A percentile compares a stretch with the other conserved stretches of the same genome.
Conservation (phyloP, 2,329 filamentous ascomycete species). For the Sarocladiaceae sp. region DNA sequence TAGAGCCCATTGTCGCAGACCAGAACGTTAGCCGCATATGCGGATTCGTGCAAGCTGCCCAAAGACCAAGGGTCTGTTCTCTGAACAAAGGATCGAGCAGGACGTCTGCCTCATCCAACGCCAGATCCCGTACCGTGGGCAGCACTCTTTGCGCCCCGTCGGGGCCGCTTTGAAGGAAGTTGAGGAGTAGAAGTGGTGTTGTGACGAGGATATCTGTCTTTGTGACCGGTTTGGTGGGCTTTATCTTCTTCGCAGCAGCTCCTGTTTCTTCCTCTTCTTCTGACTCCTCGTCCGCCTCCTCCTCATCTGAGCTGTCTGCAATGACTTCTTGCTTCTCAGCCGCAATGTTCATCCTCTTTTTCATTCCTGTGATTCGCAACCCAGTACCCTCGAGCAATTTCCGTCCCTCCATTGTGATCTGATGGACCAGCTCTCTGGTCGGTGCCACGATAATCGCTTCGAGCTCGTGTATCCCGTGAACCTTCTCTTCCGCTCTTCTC, state of each 20-base stretch:
- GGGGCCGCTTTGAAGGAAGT: slow-evolving; percentile 55
- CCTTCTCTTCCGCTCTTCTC: slow-evolving; percentile 42
- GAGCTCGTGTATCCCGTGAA: slow-evolving; percentile 41
- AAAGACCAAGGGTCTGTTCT: slow-evolving; percentile 81
- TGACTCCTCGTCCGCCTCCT: slow-evolving; percentile 30
- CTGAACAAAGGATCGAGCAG: slow-evolving; percentile 87
- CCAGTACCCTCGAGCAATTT: slow-evolving; percentile 76
- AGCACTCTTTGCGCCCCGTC: slow-evolving; percentile 46
- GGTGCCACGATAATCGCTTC: slow-evolving; percentile 71
- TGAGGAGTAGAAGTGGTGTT: slow-evolving; percentile 61
- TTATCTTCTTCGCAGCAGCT: slow-evolving; percentile 16
- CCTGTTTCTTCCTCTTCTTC: slow-evolving; percentile 27
- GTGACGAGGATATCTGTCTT: slow-evolving; percentile 37
- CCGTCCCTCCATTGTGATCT: slow-evolving; percentile 80
- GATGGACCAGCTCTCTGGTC: slow-evolving; percentile 72
- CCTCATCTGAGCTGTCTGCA: slow-evolving; percentile 24
- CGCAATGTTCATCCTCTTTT: slow-evolving; percentile 73
- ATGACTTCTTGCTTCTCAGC: slow-evolving; percentile 36
- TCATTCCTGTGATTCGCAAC: slow-evolving; percentile 75
- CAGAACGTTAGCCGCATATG: slow-evolving; percentile 76
- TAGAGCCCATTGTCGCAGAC: slow-evolving; percentile 97
- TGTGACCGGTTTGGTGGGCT: slow-evolving; percentile 21
- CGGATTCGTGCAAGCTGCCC: slow-evolving; percentile 70
- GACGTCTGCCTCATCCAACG: slow-evolving; percentile 94
- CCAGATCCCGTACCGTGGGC: slow-evolving; percentile 65